These are phyloP conservation scores for Rhodamnia argentea DNA, from an alignment of 345 rosid species.

Conservation along the genomic window DNA sequence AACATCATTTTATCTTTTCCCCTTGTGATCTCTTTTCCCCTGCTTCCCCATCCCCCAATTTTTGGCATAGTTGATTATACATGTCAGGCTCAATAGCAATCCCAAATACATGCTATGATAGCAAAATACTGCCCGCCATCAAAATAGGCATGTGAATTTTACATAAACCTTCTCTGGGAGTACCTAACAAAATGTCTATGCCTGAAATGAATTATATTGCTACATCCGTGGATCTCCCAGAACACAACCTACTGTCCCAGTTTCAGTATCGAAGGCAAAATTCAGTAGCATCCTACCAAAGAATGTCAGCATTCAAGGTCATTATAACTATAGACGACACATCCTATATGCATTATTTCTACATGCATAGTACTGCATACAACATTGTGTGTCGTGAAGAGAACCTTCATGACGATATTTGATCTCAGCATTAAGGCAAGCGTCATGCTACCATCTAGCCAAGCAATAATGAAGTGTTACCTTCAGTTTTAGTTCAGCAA, in stretches of 20 bases:
- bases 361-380: not conserved
- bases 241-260: not conserved
- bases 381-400: not conserved
- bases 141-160: not conserved
- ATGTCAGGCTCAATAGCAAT: not conserved
- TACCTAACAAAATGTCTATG: not conserved
- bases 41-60: not conserved
- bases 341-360: not conserved
- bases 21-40: no score
- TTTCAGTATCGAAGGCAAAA: not conserved
- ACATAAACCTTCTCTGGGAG: not conserved
- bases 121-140: not conserved
- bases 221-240: not conserved
- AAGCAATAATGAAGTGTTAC: conserved; percentile 23
- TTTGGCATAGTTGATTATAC: not conserved
- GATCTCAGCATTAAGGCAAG: not conserved
- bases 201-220: not conserved
- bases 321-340: not conserved
- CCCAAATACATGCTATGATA: not conserved
- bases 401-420: not conserved
- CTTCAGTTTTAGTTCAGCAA: conserved; percentile 89
- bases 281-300: not conserved
- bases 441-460: not conserved
- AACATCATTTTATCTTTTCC: not conserved
- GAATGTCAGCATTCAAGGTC: not conserved